These are phyloP conservation scores for Narthecium ossifragum DNA, from an alignment of 106 monocot species.

Conservation along the genomic window DNA sequence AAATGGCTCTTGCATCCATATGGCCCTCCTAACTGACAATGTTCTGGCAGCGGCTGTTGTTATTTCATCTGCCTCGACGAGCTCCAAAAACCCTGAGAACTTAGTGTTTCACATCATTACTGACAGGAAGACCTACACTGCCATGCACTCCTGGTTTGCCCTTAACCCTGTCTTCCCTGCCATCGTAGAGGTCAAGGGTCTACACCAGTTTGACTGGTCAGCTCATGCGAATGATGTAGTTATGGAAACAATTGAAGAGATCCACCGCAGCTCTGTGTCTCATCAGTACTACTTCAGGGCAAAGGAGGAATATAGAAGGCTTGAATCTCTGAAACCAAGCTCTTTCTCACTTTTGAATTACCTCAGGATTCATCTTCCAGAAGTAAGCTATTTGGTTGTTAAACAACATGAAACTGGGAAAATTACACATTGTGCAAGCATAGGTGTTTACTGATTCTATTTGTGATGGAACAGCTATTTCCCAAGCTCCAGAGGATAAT, in stretches of 20 bases:
- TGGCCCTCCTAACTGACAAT: slow-evolving; percentile 53
- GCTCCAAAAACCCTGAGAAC: slow-evolving; percentile 31
- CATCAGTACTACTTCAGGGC: slow-evolving; percentile 6
- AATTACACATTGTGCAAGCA: too few relatives aligned
- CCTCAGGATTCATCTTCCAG: slow-evolving; percentile 62
- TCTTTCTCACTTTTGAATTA: slow-evolving; percentile 49
- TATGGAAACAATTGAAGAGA: slow-evolving; percentile 38
- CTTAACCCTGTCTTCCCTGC: slow-evolving; percentile 40
- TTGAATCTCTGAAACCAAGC: slow-evolving; percentile 34
- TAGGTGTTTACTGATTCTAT: neutral
- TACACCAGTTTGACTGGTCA: slow-evolving; percentile 60
- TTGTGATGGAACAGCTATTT: slow-evolving; percentile 24
- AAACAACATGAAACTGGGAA: neutral
- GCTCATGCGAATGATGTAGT: slow-evolving; percentile 13
- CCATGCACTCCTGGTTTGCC: slow-evolving; percentile 80
- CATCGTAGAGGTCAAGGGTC: slow-evolving; percentile 53
- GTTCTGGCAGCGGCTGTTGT: slow-evolving; percentile 60
- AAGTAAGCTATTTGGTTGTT: slow-evolving; percentile 21
- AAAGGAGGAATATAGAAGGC: slow-evolving; percentile 19
- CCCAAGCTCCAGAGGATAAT: slow-evolving; percentile 59
- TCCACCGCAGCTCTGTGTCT: slow-evolving; percentile 13
- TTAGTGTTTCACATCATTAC: slow-evolving; percentile 64
- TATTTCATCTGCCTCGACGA: slow-evolving; percentile 32
- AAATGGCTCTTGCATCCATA: slow-evolving; percentile 31
- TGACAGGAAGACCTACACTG: slow-evolving; percentile 52